Evolutionary conservation across 2,329 filamentous ascomycete genomes (phyloP), one percentile per base, ranked within the genome.

Genomic region (Cladobotryum mycophilum): DNA sequence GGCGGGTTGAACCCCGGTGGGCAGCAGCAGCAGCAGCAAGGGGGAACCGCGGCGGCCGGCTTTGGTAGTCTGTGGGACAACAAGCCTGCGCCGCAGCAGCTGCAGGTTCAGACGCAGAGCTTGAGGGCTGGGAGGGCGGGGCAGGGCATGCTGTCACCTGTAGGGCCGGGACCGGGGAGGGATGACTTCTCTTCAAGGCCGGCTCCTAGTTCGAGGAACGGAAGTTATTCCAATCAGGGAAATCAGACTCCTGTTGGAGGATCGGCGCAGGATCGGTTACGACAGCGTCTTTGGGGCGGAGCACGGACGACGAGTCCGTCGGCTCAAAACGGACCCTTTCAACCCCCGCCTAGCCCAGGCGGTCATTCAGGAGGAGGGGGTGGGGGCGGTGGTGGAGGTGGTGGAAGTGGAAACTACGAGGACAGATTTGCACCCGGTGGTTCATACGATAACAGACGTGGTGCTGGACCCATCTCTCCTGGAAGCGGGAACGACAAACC

Each of bases 211-310:
- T 86, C 90, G 68, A 74, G 85, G 48, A 78, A 78, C 14, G 88
- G 85, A 13, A 92, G 86, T 63, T 88, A 89, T 64, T 88, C 93
- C 71, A 80, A 67, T 40, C 59, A 62, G 4, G 53, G 45, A 30
- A 67, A 60, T 22, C 56, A 60, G 18, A 64, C 61, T 11, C 61
- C 59, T 56, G 63, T 65, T 9, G 56, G 60, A 56, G 62, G 52
- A 34, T 66, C 63, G 45, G 89, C 89, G 46, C 88, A 95, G 70
- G 88, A 95, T 60, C 77, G 88, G 58, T 73, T 96, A 59, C 88
- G 89, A 64, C 88, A 90, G 61, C 75, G 88, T 55, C 71, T 96
- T 42, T 89, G 89, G 76, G 82, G 80, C 30, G 76, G 75, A 5
- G 69, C 79, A 18, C 75, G 78, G 57, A 79, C 79, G 41, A 73